Percentiles rank a stretch among this genome's conserved stretches.
phyloP scores from a whole-genome alignment of 805 yeast species.

The Kodamaea hsintzibuensis region DNA sequence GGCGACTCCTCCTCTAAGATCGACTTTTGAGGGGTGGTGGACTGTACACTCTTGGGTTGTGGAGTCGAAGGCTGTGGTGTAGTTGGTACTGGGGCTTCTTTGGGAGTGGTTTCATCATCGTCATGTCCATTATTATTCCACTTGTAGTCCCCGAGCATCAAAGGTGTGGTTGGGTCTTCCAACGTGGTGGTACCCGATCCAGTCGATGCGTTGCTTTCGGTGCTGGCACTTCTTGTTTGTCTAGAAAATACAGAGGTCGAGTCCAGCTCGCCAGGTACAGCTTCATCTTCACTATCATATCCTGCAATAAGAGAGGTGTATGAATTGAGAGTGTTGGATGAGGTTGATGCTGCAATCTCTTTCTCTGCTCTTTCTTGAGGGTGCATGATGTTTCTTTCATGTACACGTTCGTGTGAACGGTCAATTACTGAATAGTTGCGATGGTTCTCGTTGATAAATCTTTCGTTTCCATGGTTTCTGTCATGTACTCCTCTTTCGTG shows the following conservation, averaged over 20 bases:
- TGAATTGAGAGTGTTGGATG: conserved; percentile 25
- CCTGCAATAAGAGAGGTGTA: conserved; percentile 31
- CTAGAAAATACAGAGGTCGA: conserved; percentile 14
- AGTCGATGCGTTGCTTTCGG: conserved; percentile 5
- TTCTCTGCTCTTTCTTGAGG: conserved; percentile 17
- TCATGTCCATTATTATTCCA: conserved; percentile 1
- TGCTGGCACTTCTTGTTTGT: conserved; percentile 6
- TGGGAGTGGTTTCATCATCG: conserved; percentile 1
- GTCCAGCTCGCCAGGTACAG: conserved; percentile 11
- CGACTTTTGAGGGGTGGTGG: background rate
- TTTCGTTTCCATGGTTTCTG: background rate
- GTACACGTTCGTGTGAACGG: background rate
- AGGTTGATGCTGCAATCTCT: conserved; percentile 17
- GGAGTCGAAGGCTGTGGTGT: conserved; percentile 4
- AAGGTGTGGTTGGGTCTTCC: conserved; percentile 3
- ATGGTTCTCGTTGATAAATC: conserved; percentile 6
- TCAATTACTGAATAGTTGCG: conserved; percentile 1
- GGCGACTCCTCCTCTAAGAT: background rate
- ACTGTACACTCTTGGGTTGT: background rate
- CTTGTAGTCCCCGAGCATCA: conserved; percentile 4
- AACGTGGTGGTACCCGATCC: background rate
- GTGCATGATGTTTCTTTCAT: conserved; percentile 14
- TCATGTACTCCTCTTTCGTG: background rate
- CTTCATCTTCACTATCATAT: conserved; percentile 24
- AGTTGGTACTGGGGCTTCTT: conserved; percentile 4